Evolutionary conservation across 257 asterid species (phyloP).

Genomic region (Rubia yunnanensis): DNA sequence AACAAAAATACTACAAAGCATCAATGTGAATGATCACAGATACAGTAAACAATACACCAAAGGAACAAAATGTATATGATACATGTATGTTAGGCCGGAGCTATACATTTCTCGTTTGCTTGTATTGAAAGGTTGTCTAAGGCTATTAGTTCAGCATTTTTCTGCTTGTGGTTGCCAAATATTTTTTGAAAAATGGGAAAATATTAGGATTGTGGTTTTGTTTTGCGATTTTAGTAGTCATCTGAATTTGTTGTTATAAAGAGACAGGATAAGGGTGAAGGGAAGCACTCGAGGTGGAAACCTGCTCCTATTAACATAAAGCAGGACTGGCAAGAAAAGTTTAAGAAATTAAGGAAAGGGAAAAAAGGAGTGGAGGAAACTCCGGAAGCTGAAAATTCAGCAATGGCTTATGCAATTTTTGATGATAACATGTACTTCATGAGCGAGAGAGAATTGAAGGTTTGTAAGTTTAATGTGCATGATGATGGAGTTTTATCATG

Average conservation of each 20-base stretch:
- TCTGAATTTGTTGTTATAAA: constrained; percentile 12
- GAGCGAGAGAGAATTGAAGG: constrained; percentile 60
- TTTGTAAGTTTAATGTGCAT: constrained; percentile 17
- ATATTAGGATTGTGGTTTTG: background rate
- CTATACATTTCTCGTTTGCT: background rate
- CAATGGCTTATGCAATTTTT: constrained; percentile 79
- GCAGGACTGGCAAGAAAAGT: constrained; percentile 84
- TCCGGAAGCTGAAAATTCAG: constrained; percentile 49
- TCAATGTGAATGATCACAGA: background rate
- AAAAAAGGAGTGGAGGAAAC: constrained; percentile 54
- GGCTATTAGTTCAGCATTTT: background rate
- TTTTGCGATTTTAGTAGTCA: background rate
- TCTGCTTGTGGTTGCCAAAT: background rate
- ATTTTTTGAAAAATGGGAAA: background rate
- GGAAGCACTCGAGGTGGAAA: constrained; percentile 38
- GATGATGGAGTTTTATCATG: background rate
- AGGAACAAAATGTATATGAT: too few relatives aligned
- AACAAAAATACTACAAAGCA: background rate
- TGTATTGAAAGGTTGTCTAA: background rate
- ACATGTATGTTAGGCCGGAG: background rate
- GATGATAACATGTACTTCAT: constrained; percentile 69
- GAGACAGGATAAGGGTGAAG: constrained; percentile 42
- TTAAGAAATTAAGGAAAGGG: constrained; percentile 62
- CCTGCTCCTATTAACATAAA: constrained; percentile 67
- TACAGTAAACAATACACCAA: too few relatives aligned